phyloP scores from a whole-genome alignment of 257 asterid species.

The Dorcoceras hygrometricum region DNA sequence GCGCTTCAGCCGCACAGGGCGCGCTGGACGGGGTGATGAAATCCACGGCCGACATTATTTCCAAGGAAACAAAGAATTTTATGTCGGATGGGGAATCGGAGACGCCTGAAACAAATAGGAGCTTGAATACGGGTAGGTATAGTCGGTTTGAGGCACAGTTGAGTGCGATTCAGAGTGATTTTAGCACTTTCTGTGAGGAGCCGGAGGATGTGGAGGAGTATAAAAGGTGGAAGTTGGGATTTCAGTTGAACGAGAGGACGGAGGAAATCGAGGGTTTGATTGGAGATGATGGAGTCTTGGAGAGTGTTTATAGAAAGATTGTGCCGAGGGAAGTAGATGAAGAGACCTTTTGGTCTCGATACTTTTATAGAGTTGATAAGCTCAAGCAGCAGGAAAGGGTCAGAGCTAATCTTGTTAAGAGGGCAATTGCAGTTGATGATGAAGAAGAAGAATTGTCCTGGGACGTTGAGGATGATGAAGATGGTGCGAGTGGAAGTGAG shows the following conservation, averaged over 20 bases:
- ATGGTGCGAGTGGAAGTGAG: constrained; percentile 24
- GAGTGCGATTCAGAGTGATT: constrained; percentile 53
- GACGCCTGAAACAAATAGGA: constrained; percentile 44
- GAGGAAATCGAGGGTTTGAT: constrained; percentile 51
- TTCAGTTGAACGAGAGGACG: constrained; percentile 41
- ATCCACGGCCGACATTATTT: constrained; percentile 74
- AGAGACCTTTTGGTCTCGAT: constrained; percentile 76
- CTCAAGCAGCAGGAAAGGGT: constrained; percentile 72
- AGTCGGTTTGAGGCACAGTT: constrained; percentile 71
- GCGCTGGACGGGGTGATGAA: constrained; percentile 61
- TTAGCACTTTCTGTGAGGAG: constrained; percentile 53
- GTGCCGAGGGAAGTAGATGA: constrained; percentile 60
- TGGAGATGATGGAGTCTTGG: constrained; percentile 55
- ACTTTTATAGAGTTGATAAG: constrained; percentile 72
- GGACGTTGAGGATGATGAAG: constrained; percentile 82
- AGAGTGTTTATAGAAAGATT: constrained; percentile 37
- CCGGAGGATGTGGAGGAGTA: constrained; percentile 79
- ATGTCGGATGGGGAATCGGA: constrained; percentile 60
- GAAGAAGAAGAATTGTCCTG: constrained; percentile 82
- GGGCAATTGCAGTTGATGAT: constrained; percentile 62
- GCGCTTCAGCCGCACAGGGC: constrained; percentile 66
- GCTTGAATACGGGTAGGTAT: constrained; percentile 45
- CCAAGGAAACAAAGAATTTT: constrained; percentile 42
- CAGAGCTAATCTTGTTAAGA: constrained; percentile 72
- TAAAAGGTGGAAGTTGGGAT: constrained; percentile 53